These are phyloP conservation scores for Mycena rebaudengoi DNA, from an alignment of 768 basidiomycete species.

Conservation along the genomic window DNA sequence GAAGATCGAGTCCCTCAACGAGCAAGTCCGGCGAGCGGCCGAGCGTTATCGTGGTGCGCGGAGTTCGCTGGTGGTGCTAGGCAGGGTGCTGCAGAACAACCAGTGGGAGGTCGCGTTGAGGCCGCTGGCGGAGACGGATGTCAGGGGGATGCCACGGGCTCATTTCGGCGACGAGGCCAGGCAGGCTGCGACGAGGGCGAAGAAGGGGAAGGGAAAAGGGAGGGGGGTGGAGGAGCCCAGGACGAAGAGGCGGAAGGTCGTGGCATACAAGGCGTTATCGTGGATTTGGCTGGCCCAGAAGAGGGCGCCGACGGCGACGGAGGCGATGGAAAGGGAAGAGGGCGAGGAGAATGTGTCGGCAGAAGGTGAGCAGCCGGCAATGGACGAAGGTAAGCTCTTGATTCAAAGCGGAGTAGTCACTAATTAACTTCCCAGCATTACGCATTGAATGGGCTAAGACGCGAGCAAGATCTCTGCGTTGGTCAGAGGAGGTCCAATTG, in stretches of 20 bases:
- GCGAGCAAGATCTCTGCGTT: not conserved
- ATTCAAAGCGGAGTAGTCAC: too few relatives aligned
- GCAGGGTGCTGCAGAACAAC: not conserved
- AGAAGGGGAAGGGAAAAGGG: not conserved
- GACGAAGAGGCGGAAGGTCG: not conserved
- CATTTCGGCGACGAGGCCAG: not conserved
- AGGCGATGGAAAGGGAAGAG: too few relatives aligned
- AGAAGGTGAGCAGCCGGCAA: not conserved
- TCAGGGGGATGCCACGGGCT: not conserved
- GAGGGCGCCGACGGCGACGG: too few relatives aligned
- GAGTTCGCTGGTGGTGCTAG: slow-evolving; percentile 17
- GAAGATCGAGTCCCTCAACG: slow-evolving; percentile 24
- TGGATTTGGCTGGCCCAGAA: not conserved
- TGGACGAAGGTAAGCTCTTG: too few relatives aligned
- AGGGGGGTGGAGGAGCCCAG: too few relatives aligned
- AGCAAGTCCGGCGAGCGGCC: slow-evolving; percentile 18
- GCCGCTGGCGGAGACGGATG: not conserved
- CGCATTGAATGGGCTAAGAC: not conserved
- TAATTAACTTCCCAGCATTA: not conserved
- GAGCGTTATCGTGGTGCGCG: slow-evolving; percentile 27
- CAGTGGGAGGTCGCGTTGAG: slow-evolving; percentile 24
- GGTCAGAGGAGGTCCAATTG: not conserved
- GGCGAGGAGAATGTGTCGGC: too few relatives aligned
- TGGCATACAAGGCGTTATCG: not conserved
- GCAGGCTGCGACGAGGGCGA: not conserved